These are phyloP conservation scores for Phialophora verrucosa DNA, from an alignment of 2,329 filamentous ascomycete species.

Conservation along the genomic window DNA sequence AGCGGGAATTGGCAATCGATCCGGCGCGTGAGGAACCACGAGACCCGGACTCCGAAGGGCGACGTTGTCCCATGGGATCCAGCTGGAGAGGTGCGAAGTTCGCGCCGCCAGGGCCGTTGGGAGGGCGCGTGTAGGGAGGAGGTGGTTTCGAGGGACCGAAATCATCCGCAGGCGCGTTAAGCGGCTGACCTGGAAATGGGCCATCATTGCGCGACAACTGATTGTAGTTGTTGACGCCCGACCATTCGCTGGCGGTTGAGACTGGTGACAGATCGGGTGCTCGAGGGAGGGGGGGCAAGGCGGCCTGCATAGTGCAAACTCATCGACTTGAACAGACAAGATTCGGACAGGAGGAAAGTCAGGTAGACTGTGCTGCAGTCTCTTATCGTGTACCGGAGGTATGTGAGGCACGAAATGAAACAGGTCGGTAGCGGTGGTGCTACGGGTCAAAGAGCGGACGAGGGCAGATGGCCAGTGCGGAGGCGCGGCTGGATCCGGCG, in stretches of 20 bases:
- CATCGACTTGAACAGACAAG: conserved; percentile 13
- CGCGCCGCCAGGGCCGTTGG: conserved; percentile 15
- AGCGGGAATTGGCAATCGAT: conserved; percentile 74
- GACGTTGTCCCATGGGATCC: conserved; percentile 50
- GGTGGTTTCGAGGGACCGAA: conserved; percentile 24
- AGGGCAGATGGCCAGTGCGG: conserved; percentile 24
- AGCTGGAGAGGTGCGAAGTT: conserved; percentile 30
- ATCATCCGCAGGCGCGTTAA: conserved; percentile 27
- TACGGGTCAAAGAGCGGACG: conserved; percentile 30
- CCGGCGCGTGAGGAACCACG: conserved; percentile 80
- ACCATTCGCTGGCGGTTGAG: conserved; percentile 84
- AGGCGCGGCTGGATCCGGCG: conserved; percentile 21
- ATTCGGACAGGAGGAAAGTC: not conserved
- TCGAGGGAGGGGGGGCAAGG: conserved; percentile 28
- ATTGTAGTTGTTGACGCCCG: conserved; percentile 71
- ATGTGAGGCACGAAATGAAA: conserved; percentile 33
- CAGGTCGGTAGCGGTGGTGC: conserved; percentile 19
- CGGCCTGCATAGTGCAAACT: conserved; percentile 30
- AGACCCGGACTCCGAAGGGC: conserved; percentile 44
- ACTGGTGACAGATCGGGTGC: conserved; percentile 68
- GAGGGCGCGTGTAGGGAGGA: conserved; percentile 26
- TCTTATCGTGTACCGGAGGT: conserved; percentile 7
- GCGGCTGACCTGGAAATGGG: conserved; percentile 52
- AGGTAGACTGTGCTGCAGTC: not conserved
- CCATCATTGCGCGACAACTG: conserved; percentile 51